Base-by-base conservation (phyloP, 352 stramenopile species). In the Globisporangium heterothallicum region DNA sequence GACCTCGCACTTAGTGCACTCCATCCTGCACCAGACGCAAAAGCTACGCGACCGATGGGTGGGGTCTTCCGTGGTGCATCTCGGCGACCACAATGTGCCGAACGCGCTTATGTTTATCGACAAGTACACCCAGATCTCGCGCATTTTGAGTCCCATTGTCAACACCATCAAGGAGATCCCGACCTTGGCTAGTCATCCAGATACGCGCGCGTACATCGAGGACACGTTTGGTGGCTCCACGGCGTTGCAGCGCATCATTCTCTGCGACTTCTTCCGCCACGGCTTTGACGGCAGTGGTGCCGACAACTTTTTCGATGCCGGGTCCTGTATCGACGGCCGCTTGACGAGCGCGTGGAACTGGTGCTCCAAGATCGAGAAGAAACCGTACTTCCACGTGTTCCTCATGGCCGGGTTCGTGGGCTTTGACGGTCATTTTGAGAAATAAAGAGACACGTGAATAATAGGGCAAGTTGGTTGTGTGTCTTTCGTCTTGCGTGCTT, bases 81-180 rank as follows among this genome's bases (percentile, higher is more conserved):
- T 98, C 4, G 92, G 92, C 25, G 92, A 98, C 61, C 81, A 96
- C 60, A 98, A 98, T 62, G 92, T 98, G 22, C 92, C 92, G n/a
- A 98, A 97, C 48, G 91, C 92, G 25, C 72, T 98, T 38, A 92
- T 94, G 60, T 98, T 98, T 49, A 97, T 98, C 61, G 92, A 98
- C 72, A 98, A 98, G 70, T 98, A 98, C 68, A 96, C 88, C 30
- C 88, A 97, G 68, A 86, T 92, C 49, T 74, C 71, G 35, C 71
- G 72, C 34, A 87, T 87, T 43, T 42, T 87, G 38, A 84, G 73
- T 40, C 76, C 76, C 0, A 75, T 87, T 34, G 73, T 75, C 21
- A 76, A 81, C 36, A 85, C 76, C 22, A 58, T 84, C 40, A 59
- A 79, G 42, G 73, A 79, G 49, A 68, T 88, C 41, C 50, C 55